Evolutionary conservation across 1,284 basidiomycete genomes (phyloP).

Genomic region (Austroboletus niveus): DNA sequence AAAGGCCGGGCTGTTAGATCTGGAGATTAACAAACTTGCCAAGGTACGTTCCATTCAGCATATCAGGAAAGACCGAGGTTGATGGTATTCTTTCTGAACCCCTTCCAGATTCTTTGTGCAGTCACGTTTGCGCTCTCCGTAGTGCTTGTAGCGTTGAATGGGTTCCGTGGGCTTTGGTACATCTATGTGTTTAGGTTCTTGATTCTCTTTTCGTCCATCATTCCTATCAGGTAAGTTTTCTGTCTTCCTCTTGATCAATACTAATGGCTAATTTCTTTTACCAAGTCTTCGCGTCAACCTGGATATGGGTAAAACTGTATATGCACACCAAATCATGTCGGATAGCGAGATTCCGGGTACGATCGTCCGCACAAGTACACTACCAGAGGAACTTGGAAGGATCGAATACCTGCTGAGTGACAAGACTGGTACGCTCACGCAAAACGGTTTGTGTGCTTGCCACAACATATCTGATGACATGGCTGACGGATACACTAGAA

Average conservation of each 20-base stretch:
- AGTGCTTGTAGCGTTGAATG: constrained; percentile 91
- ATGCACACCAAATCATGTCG: constrained; percentile 92
- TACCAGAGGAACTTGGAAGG: constrained; percentile 95
- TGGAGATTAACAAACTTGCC: constrained; percentile 94
- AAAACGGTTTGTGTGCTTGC: constrained; percentile 71
- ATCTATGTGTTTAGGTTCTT: constrained; percentile 96
- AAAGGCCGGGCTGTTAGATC: constrained; percentile 89
- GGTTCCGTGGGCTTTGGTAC: constrained; percentile 95
- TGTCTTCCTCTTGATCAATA: background rate
- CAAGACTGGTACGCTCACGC: constrained; percentile 97
- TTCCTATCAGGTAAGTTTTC: constrained; percentile 86
- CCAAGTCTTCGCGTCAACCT: constrained; percentile 92
- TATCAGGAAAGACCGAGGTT: background rate
- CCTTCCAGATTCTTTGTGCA: constrained; percentile 80
- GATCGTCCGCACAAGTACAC: constrained; percentile 93
- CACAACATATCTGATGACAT: background rate
- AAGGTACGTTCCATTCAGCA: constrained; percentile 58
- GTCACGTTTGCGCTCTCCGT: constrained; percentile 93
- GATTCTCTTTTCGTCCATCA: constrained; percentile 98
- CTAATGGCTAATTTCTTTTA: background rate
- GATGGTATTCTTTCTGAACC: background rate
- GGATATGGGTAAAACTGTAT: constrained; percentile 99
- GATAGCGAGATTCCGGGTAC: constrained; percentile 93
- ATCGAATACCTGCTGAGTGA: constrained; percentile 96
- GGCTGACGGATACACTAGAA: constrained; percentile 48